Evolutionary conservation across 257 asterid genomes (phyloP), one percentile per base, ranked within the genome.

Genomic region (Jaltomata sinuosa): DNA sequence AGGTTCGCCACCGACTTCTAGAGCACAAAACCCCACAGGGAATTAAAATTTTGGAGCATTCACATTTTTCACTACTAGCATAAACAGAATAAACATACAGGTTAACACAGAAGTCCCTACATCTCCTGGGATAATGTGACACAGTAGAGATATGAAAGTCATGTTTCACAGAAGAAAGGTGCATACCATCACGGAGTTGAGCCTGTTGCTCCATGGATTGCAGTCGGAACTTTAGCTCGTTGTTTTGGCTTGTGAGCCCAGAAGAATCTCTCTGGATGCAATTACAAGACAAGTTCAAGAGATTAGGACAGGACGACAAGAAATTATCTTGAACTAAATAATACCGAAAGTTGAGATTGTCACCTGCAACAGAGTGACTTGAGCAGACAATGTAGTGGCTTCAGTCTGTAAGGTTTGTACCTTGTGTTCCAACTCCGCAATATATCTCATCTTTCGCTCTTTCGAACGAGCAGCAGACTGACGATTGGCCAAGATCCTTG

Each of bases 141-240:
- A 18, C 18, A 47, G 53, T 47, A 65, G 31, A 61, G 14, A n/a
- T 81, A 52, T 25, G 19, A 53, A 3, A 40, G 84, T 32, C 40
- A 65, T 32, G 77, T 34, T 19, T 53, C 53, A n/a, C 16, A 40
- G 21, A 83, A 71, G 52, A 50, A 72, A 85, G 25, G 52, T 62
- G 4, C 82, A 81, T 91, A 93, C 97, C 96, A 80, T 93, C 96
- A 69, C 94, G 90, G 83, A 93, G 97, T 80, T 91, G 94, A 42
- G 97, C 96, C 85, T 93, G 97, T 85, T 93, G 97, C 36, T 93
- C 94, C 96, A 93, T 90, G 67, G 97, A 91, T 84, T 92, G 97
- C 86, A 93, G 87, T 52, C 96, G 96, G 89, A 91, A 90, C 86
- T 93, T 93, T 83, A 93, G 85, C 90, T 93, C 94, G 42, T 88